Evolutionary conservation across 495 filamentous ascomycete species (phyloP), one percentile per base, ranked within the genome.

Genomic region (Talaromyces adpressus): DNA sequence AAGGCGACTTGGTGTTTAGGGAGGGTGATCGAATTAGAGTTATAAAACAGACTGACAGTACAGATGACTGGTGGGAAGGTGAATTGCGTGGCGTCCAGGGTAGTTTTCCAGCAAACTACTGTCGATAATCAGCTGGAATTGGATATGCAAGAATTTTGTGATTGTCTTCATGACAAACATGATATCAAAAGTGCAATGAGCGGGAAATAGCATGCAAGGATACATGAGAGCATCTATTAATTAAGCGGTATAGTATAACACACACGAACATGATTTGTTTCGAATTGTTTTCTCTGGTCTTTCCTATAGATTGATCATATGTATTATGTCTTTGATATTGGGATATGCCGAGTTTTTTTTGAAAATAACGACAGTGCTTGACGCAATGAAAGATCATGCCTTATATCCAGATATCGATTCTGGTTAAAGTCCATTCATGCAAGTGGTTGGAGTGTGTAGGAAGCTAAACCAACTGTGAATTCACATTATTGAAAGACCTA

Each of bases 31-130:
- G 84, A 65, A 97, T 98, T 67, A 85, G 82, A 60, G 87, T 98
- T 2, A 71, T 94, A 20, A 89, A 89, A 78, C 91, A 88, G 79
- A 97, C 93, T 2, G 84, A 84, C 20, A 94, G 89, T 61, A 88
- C 85, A 30, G 90, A 97, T 73, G 93, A 97, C 69, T 98, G 93
- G 93, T 98, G 93, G 93, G 86, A 91, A 62, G 93, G 93, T 18
- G 92, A 97, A 74, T 60, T 96, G 30, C 75, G 81, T 57, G 94
- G 93, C 3, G 71, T 76, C 23, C 82, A 81, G 70, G 93, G 93
- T 9, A 87, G 77, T 67, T 98, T 97, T 73, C 93, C 93, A 18
- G 93, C 93, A 4, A 98, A 98, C 73, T 98, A 98, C 71, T 89
- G 89, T 77, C 71, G 71, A 39, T 64, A 53, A 62, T 27, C 16